These are phyloP conservation scores for Acidomyces sp. DNA, from an alignment of 495 filamentous ascomycete species.

Conservation along the genomic window DNA sequence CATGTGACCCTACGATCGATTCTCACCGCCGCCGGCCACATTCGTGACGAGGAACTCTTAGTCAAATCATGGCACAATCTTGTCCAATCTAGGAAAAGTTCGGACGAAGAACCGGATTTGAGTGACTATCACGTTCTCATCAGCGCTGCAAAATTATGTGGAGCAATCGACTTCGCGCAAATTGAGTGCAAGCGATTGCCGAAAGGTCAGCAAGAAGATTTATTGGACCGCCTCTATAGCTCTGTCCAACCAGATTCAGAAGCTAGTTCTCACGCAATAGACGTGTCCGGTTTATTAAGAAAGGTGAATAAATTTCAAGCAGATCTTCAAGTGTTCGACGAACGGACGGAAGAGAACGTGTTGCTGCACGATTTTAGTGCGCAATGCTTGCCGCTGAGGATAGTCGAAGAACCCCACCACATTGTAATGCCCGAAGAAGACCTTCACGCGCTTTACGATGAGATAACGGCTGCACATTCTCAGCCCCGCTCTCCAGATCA, in stretches of 20 bases:
- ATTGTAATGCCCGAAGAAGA: constrained; percentile 10
- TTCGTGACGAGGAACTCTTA: constrained; percentile 23
- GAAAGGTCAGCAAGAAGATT: not conserved
- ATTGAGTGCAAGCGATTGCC: constrained; percentile 1
- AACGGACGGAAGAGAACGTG: constrained; percentile 1
- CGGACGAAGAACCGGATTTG: constrained; percentile 1
- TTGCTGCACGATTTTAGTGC: constrained; percentile 11
- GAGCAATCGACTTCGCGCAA: constrained; percentile 1
- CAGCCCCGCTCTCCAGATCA: constrained; percentile 3
- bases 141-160: constrained; percentile 5
- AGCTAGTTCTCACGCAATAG: not conserved
- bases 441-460: constrained; percentile 24
- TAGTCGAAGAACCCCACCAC: not conserved
- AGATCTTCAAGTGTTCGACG: constrained; percentile 10
- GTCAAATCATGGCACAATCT: constrained; percentile 14
- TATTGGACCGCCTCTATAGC: not conserved
- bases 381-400: constrained; percentile 13
- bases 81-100: constrained; percentile 1
- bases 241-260: not conserved
- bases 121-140: constrained; percentile 16
- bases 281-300: not conserved
- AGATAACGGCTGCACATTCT: constrained; percentile 26
- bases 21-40: constrained; percentile 26
- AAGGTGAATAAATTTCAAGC: constrained; percentile 4
- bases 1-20: constrained; percentile 27